phyloP scores from a whole-genome alignment of 2,329 filamentous ascomycete genomes.

The Elsinoe arachidis region DNA sequence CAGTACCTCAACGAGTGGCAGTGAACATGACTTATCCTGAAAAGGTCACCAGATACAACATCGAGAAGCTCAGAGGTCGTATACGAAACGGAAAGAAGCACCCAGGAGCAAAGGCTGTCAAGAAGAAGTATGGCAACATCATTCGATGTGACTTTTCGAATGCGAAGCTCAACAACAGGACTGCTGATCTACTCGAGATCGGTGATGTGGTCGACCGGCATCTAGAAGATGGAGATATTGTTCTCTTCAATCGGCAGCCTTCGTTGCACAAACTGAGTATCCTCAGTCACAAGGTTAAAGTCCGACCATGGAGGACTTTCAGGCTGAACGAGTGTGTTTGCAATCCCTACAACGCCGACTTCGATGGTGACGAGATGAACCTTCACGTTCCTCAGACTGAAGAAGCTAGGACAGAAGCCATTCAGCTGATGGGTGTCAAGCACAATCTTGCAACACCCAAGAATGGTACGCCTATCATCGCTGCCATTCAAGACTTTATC shows the following conservation, averaged over 20 bases:
- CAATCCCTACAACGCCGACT: slow-evolving; percentile 97
- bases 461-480: slow-evolving; percentile 96
- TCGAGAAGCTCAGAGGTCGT: slow-evolving; percentile 66
- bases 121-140: slow-evolving; percentile 59
- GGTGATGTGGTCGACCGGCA: slow-evolving; percentile 92
- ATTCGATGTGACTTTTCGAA: slow-evolving; percentile 21
- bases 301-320: slow-evolving; percentile 92
- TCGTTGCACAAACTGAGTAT: slow-evolving; percentile 98
- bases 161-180: slow-evolving; percentile 50
- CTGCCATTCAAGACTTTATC: slow-evolving; percentile 98
- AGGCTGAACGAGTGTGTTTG: slow-evolving; percentile 97
- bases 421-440: slow-evolving; percentile 95
- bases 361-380: slow-evolving; percentile 99
- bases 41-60: slow-evolving; percentile 74
- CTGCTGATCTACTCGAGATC: slow-evolving; percentile 65
- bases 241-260: slow-evolving; percentile 95
- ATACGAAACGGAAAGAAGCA: slow-evolving; percentile 71
- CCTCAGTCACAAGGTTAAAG: slow-evolving; percentile 87
- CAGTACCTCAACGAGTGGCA: slow-evolving; percentile 82
- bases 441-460: slow-evolving; percentile 93
- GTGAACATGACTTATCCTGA: slow-evolving; percentile 96
- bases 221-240: slow-evolving; percentile 88
- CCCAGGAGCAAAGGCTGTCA: slow-evolving; percentile 78
- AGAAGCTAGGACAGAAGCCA: slow-evolving; percentile 89
- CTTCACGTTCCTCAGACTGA: slow-evolving; percentile 96